Conservation (phyloP, 768 basidiomycete species). For the Mycena galericulata region DNA sequence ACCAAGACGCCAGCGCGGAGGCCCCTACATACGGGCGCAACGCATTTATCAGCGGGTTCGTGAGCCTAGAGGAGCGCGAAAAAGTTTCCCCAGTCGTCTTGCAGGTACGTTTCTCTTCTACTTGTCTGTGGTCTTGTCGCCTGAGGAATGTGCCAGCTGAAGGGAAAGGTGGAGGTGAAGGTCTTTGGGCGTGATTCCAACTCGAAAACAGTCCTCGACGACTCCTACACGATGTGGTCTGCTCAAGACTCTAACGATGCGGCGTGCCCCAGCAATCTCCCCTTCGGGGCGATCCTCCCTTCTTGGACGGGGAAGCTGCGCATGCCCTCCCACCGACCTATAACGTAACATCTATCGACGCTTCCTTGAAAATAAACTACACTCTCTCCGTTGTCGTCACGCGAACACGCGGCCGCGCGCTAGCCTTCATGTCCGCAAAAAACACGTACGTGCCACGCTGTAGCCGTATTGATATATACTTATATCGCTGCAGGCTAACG, state of each 20-base stretch:
- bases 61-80: constrained; percentile 53
- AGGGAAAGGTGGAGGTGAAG: constrained; percentile 53
- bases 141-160: constrained; percentile 47
- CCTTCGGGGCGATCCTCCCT: constrained; percentile 64
- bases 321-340: constrained; percentile 64
- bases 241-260: constrained; percentile 17
- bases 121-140: neutral
- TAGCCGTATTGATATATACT: neutral
- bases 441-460: constrained; percentile 20
- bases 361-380: constrained; percentile 38
- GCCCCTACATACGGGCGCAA: constrained; percentile 60
- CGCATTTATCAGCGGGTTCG: constrained; percentile 53
- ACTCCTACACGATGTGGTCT: constrained; percentile 50
- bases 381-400: constrained; percentile 1
- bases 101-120: constrained; percentile 48
- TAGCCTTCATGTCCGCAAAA: neutral
- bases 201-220: constrained; percentile 46
- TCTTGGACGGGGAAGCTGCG: constrained; percentile 46
- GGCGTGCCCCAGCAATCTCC: constrained; percentile 44
- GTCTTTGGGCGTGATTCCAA: constrained; percentile 47
- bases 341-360: constrained; percentile 46
- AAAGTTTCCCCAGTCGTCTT: constrained; percentile 54
- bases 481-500: neutral
- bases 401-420: neutral
- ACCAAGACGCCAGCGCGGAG: constrained; percentile 55